Evolutionary conservation across 306 rosid species (phyloP).

Genomic region (Fragaria ananassa): DNA sequence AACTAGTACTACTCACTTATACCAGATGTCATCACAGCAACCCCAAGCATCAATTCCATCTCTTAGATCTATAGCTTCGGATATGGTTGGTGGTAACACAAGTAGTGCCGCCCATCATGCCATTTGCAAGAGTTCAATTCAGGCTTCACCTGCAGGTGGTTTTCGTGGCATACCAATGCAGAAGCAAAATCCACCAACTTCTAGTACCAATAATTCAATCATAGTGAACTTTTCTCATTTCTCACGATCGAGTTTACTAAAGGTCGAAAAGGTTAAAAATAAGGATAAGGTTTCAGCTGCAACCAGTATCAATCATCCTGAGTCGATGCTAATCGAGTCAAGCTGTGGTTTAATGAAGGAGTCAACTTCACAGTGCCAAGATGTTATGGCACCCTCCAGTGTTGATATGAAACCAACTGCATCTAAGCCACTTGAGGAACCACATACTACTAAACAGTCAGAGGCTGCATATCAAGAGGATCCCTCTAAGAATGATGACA

Average conservation of each 20-base stretch:
- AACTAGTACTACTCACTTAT: slow-evolving; percentile 37
- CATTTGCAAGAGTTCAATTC: slow-evolving; percentile 38
- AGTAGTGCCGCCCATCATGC: slow-evolving; percentile 35
- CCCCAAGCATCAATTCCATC: slow-evolving; percentile 50
- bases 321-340: slow-evolving; percentile 37
- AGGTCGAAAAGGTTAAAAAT: slow-evolving; percentile 34
- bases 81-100: slow-evolving; percentile 36
- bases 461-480: slow-evolving; percentile 46
- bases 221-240: slow-evolving; percentile 76
- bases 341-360: slow-evolving; percentile 38
- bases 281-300: slow-evolving; percentile 40
- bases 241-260: slow-evolving; percentile 47
- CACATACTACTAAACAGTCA: slow-evolving; percentile 36
- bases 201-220: slow-evolving; percentile 40
- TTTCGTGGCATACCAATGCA: slow-evolving; percentile 41
- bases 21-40: slow-evolving; percentile 46
- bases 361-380: slow-evolving; percentile 34
- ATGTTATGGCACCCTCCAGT: slow-evolving; percentile 40
- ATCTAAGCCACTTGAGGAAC: slow-evolving; percentile 49
- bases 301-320: slow-evolving; percentile 37
- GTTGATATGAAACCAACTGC: slow-evolving; percentile 39
- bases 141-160: slow-evolving; percentile 46
- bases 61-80: slow-evolving; percentile 44
- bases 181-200: slow-evolving; percentile 48
- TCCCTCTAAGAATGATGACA: slow-evolving; percentile 45